Evolutionary conservation across 2,329 filamentous ascomycete species (phyloP).

Genomic region (Alternaria infectoria): DNA sequence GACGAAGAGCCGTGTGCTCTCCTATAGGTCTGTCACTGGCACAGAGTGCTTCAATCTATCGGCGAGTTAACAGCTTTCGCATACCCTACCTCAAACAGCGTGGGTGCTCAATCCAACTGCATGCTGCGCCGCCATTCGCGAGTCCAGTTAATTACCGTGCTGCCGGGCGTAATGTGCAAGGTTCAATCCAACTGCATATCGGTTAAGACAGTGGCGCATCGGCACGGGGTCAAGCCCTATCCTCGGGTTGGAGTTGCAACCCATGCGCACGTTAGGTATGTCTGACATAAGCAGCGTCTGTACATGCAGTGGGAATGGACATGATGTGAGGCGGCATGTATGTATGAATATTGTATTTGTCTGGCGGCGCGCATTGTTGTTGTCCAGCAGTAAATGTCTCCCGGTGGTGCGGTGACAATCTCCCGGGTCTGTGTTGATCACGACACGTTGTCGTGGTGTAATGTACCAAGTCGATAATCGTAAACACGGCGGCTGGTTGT

Average conservation of each 20-base stretch:
- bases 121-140: background rate
- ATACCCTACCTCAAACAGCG: background rate
- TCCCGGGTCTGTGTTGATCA: background rate
- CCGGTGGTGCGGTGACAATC: background rate
- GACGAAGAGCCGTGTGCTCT: background rate
- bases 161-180: conserved; percentile 1
- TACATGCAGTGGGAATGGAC: background rate
- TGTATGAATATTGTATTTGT: background rate
- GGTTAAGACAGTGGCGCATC: background rate
- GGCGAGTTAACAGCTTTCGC: background rate
- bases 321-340: background rate
- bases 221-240: background rate
- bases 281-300: background rate
- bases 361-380: background rate
- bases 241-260: background rate
- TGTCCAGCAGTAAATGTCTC: background rate
- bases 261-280: background rate
- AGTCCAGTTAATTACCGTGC: background rate
- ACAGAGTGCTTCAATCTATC: background rate
- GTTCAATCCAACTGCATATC: background rate
- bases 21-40: background rate
- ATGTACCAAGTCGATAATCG: background rate
- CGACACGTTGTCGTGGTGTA: background rate
- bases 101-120: background rate
- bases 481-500: background rate